Percentiles rank a stretch among this genome's conserved stretches.
phyloP scores from a whole-genome alignment of 23 red algal genomes.

The Gracilaria vermiculophylla region DNA sequence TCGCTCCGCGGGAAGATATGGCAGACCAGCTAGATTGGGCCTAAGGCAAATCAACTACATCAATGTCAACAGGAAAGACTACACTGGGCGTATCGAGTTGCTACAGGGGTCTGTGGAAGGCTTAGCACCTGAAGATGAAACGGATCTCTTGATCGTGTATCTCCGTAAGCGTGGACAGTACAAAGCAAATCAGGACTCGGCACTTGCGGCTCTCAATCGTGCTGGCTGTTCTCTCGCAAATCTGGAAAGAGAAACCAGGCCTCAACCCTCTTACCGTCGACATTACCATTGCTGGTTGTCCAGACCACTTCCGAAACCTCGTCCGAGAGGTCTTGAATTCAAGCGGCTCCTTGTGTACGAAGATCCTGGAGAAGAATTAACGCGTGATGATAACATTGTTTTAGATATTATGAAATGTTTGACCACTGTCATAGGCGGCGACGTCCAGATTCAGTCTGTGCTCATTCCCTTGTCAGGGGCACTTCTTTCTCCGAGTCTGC shows the following conservation, averaged over 20 bases:
- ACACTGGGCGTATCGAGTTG: constrained; percentile 87
- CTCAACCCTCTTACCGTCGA: constrained; percentile 72
- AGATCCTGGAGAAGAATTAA: constrained; percentile 85
- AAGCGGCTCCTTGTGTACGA: constrained; percentile 90
- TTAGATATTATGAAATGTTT: constrained; percentile 81
- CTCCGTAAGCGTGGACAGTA: constrained; percentile 69
- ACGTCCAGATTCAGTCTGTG: constrained; percentile 78
- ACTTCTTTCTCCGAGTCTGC: constrained; percentile 52
- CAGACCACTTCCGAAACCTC: constrained; percentile 56
- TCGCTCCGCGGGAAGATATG: too few species aligned
- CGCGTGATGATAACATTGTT: constrained; percentile 85
- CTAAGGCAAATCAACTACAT: constrained; percentile 72
- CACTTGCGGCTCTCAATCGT: constrained; percentile 73
- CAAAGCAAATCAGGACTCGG: constrained; percentile 82
- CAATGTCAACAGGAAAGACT: constrained; percentile 85
- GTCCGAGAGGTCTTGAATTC: constrained; percentile 86
- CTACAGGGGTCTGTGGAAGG: constrained; percentile 80
- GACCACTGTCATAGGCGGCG: constrained; percentile 84
- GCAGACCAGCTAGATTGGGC: constrained; percentile 36
- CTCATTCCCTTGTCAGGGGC: constrained; percentile 77
- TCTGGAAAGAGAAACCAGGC: constrained; percentile 78
- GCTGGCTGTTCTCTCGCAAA: constrained; percentile 54
- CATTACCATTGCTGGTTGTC: constrained; percentile 92
- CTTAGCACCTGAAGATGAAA: constrained; percentile 68
- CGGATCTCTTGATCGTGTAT: constrained; percentile 84